These are phyloP conservation scores for Thyridium curvatum DNA, from an alignment of 2,329 filamentous ascomycete species.

Conservation along the genomic window DNA sequence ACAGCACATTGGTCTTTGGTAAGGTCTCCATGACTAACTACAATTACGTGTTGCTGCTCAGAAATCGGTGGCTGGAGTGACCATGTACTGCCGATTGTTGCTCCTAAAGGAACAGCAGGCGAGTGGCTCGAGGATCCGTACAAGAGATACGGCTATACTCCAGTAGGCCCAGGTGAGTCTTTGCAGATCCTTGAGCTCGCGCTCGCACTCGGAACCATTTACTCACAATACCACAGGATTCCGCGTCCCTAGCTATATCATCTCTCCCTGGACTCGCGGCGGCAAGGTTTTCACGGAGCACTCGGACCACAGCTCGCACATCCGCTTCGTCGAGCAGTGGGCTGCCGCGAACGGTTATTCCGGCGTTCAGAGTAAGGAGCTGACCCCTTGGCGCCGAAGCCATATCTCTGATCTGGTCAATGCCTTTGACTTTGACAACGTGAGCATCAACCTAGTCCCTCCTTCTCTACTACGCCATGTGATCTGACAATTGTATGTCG, in stretches of 20 bases:
- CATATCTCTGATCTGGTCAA: conserved; percentile 15
- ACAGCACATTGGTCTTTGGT: too few species aligned
- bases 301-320: conserved; percentile 41
- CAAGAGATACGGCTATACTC: conserved; percentile 19
- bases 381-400: conserved; percentile 20
- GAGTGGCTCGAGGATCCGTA: conserved; percentile 38
- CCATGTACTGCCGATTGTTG: conserved; percentile 38
- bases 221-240: conserved; percentile 12
- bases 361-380: conserved; percentile 19
- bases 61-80: conserved; percentile 16
- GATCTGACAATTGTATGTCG: conserved; percentile 38
- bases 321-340: conserved; percentile 42
- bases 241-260: conserved; percentile 40
- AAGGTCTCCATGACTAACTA: too few species aligned
- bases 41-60: background rate
- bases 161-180: background rate
- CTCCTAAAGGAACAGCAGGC: conserved; percentile 32
- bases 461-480: background rate
- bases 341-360: conserved; percentile 38
- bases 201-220: background rate
- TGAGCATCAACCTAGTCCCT: background rate
- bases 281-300: conserved; percentile 40
- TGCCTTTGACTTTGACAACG: conserved; percentile 29
- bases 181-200: background rate
- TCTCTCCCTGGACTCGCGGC: conserved; percentile 43